Evolutionary conservation across 1,284 basidiomycete species (phyloP).

Genomic region (Tranzscheliella williamsii): DNA sequence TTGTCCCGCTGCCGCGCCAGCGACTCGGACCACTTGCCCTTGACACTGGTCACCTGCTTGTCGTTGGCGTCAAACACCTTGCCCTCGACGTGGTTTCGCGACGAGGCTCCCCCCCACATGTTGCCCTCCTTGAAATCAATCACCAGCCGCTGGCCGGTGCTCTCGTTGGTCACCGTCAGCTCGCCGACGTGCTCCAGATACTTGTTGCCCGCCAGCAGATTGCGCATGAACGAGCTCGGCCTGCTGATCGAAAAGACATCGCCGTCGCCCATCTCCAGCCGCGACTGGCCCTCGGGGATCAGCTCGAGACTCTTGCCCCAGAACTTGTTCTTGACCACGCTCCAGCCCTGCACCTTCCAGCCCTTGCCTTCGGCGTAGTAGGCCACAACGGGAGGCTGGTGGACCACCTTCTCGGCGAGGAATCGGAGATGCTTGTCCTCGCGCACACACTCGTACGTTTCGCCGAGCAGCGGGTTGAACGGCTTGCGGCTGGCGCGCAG

Average conservation of each 20-base stretch:
- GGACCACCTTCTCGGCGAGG: constrained; percentile 60
- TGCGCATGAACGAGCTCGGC: constrained; percentile 59
- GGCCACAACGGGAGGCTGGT: constrained; percentile 57
- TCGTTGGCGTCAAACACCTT: constrained; percentile 53
- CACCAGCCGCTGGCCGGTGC: constrained; percentile 41
- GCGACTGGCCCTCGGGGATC: constrained; percentile 50
- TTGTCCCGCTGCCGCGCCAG: constrained; percentile 46
- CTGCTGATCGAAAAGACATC: constrained; percentile 52
- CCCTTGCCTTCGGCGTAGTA: constrained; percentile 56
- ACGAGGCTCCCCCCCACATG: constrained; percentile 50
- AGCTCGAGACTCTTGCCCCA: constrained; percentile 60
- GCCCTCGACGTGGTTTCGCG: constrained; percentile 51
- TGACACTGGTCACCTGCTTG: constrained; percentile 33
- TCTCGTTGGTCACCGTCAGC: constrained; percentile 51
- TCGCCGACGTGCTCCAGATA: constrained; percentile 61
- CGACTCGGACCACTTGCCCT: constrained; percentile 56
- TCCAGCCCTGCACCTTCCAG: constrained; percentile 51
- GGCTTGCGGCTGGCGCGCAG: constrained; percentile 58
- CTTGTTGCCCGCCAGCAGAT: constrained; percentile 60
- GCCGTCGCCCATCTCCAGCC: constrained; percentile 55
- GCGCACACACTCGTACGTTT: constrained; percentile 59
- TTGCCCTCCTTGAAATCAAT: constrained; percentile 58
- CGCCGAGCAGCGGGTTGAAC: constrained; percentile 60
- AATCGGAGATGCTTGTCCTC: constrained; percentile 53
- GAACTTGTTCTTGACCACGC: constrained; percentile 60